Evolutionary conservation across 768 basidiomycete genomes (phyloP).

Genomic region (Terana coerulea): DNA sequence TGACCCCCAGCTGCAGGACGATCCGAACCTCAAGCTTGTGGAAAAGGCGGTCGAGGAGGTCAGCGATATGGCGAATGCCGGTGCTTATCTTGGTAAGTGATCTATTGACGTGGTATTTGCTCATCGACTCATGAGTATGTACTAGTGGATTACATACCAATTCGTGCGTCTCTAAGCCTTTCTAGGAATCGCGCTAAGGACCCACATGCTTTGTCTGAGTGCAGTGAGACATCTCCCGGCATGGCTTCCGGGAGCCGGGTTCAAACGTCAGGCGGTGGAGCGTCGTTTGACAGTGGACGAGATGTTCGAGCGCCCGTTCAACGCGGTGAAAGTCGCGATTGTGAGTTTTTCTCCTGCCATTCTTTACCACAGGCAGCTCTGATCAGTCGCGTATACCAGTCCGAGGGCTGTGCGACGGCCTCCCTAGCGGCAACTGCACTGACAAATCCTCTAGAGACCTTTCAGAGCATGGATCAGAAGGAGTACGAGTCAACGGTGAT

Average conservation of each 20-base stretch:
- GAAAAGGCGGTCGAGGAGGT: background rate
- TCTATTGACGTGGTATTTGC: background rate
- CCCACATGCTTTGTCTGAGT: background rate
- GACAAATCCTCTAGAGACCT: constrained; percentile 55
- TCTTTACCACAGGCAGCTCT: too few species aligned
- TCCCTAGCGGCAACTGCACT: constrained; percentile 49
- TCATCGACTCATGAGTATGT: background rate
- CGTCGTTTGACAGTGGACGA: constrained; percentile 65
- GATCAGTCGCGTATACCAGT: too few species aligned
- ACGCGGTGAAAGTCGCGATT: constrained; percentile 52
- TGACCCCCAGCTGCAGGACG: background rate
- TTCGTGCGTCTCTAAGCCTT: background rate
- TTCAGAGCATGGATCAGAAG: constrained; percentile 22
- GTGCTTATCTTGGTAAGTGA: background rate
- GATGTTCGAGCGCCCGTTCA: constrained; percentile 62
- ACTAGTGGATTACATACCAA: background rate
- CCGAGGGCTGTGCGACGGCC: constrained; percentile 32
- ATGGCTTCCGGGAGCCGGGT: constrained; percentile 69
- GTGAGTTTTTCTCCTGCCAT: too few species aligned
- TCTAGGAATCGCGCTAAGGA: background rate
- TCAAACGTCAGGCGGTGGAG: constrained; percentile 51
- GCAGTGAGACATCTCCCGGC: constrained; percentile 52
- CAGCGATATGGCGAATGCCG: background rate
- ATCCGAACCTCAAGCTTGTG: background rate
- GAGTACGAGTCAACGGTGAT: constrained; percentile 1